Evolutionary conservation across 768 basidiomycete genomes (phyloP), one percentile per base, ranked within the genome.

Genomic region (Dictyophora rubrovolvata): DNA sequence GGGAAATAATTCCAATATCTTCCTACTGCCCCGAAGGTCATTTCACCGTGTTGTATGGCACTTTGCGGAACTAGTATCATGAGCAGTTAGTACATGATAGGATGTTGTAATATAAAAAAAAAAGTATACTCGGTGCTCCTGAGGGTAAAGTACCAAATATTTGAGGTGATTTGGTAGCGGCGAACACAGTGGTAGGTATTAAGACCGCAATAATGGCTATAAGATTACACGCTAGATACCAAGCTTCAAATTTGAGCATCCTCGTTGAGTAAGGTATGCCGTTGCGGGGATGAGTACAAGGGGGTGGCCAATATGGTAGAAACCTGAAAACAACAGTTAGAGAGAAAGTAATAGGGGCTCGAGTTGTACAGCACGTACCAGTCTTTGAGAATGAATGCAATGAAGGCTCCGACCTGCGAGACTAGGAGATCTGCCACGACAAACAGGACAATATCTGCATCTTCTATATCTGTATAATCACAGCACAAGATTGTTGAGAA

Each of bases 1-100:
- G 53, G 53, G 33, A 54, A 54, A 17, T 33, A 54, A n/a, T 54
- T 35, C 53, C 53, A 54, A n/a, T 54, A 54, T 37, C 22, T 35
- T 23, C 53, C 53, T 20, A 17, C 14, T 4, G 33, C 37, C 4
- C 53, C 53, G 14, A 35, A 28, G 20, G 3, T 10, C 11, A 37
- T 37, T 35, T 54, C 23, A 20, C 18, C 23, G 16, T 33, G 20
- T 37, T 28, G 53, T 54, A 54, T 37, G 20, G 37, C 28, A n/a
- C 34, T 54, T 20, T 54, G 34, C 11, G 53, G 33, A 20, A 54
- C 53, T 54, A 37, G 17, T 28, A 28, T 28, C 28, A 20, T 17
- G 23, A 54, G 7, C 1, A n/a, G 22, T n/a, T 17, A 8, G n/a
- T 20, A 33, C 18, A 35, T 33, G 14, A 28, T 54, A 20, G 34